Base-by-base conservation (phyloP, 345 rosid genomes). In the Eucalyptus albens region DNA sequence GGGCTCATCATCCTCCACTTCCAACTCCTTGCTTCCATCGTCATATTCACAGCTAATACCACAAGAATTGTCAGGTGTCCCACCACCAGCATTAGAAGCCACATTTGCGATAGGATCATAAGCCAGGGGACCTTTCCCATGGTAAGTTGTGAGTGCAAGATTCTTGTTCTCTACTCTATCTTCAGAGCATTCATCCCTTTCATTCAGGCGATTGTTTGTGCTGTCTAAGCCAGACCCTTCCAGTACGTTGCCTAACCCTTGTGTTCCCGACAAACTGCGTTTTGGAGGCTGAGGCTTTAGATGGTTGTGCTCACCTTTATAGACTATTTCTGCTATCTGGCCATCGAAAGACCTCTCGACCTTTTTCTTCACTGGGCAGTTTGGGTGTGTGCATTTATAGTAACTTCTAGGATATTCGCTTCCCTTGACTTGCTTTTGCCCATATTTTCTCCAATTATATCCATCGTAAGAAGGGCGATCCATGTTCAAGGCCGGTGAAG, bases 381-480 rank as follows among this genome's bases (percentile, higher is more conserved):
- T 95, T 1, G 98, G 98, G 91, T 97, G 95, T 4, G 99, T 98
- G 90, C 99, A 98, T 86, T 95, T 97, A 90, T 97, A 98, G 91
- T 98, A 98, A 92, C 99, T 96, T 88, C 99, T 92, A 3, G 99
- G 99, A 86, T 93, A 96, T 88, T 97, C 99, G 87, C 99, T 98
- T 90, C 99, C 99, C 94, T 98, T 98, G 37, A 97, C 99, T 91
- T 97, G 99, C 91, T 98, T 98, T 86, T 97, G 99, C 86, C 99
- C 99, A 51, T 98, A 98, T 89, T 98, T 98, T 91, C 99, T 95
- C 99, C 99, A 98, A 55, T 98, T 98, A 91, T 98, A 98, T 60
- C 99, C 99, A 56, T 98, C 99, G 89, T 93, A 93, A 2, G 97
- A 96, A 87, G 99, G 96, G 65, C 97, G 92, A 49, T 96, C 96